These are phyloP conservation scores for Coemansia sp. DNA, from an alignment of 192 early-diverging fungal species.

Conservation along the genomic window DNA sequence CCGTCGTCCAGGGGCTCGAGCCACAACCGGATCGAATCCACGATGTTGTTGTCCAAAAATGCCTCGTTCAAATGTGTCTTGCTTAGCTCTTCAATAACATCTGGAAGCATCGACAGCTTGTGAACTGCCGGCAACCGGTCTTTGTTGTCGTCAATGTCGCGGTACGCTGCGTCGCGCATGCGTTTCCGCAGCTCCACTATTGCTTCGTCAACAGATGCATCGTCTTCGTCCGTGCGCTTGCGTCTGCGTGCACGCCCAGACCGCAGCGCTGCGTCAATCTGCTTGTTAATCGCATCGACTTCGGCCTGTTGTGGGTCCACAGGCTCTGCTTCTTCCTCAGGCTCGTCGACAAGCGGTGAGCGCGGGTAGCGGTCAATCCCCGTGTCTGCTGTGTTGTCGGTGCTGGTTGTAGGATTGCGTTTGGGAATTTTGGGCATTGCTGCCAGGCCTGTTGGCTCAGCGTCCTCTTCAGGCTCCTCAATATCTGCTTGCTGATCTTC, in stretches of 20 bases:
- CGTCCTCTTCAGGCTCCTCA: neutral
- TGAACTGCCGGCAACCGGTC: slow-evolving; percentile 51
- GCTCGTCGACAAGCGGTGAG: neutral
- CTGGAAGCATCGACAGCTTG: slow-evolving; percentile 54
- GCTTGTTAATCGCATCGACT: slow-evolving; percentile 41
- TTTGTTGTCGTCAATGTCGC: slow-evolving; percentile 54
- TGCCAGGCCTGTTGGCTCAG: neutral
- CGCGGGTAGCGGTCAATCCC: neutral
- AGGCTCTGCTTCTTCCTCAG: slow-evolving; percentile 3
- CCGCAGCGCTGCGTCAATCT: slow-evolving; percentile 47
- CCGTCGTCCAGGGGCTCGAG: slow-evolving; percentile 88
- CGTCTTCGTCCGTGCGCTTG: slow-evolving; percentile 53
- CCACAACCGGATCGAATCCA: slow-evolving; percentile 84
- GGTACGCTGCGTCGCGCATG: slow-evolving; percentile 54
- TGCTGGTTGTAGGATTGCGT: slow-evolving; percentile 1
- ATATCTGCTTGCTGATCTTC: neutral
- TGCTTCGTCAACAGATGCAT: slow-evolving; percentile 49
- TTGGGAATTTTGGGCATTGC: slow-evolving; percentile 52
- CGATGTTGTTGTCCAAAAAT: slow-evolving; percentile 80
- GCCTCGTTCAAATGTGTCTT: slow-evolving; percentile 65
- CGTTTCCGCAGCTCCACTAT: slow-evolving; percentile 50
- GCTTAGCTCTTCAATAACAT: slow-evolving; percentile 46
- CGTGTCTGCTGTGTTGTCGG: neutral
- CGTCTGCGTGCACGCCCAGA: slow-evolving; percentile 39
- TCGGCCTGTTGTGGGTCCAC: slow-evolving; percentile 50